These are phyloP conservation scores for Xerocomellus intermedius DNA, from an alignment of 768 basidiomycete genomes.

Conservation along the genomic window DNA sequence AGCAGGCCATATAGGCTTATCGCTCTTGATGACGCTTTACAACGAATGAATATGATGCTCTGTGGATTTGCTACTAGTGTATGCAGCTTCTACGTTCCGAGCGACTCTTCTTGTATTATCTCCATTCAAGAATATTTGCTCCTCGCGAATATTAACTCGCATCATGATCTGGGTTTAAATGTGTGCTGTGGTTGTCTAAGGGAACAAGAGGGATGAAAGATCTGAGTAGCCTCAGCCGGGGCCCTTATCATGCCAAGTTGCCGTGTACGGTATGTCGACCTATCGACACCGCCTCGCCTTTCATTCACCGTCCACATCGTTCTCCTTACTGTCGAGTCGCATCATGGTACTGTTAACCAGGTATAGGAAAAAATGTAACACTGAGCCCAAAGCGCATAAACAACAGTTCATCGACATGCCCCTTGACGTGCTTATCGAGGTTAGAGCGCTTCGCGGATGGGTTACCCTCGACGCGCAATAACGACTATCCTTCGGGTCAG, in stretches of 20 bases:
- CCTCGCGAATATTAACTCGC: neutral
- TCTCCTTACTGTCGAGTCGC: neutral
- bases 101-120: neutral
- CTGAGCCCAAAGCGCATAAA: neutral
- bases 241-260: too few relatives aligned
- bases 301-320: neutral
- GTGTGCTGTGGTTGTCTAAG: neutral
- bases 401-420: constrained; percentile 8
- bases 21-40: constrained; percentile 10
- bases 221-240: too few relatives aligned
- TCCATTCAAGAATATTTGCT: neutral
- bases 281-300: neutral
- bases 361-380: neutral
- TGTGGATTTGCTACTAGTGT: constrained; percentile 4
- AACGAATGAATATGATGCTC: constrained; percentile 14
- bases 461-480: neutral
- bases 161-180: neutral
- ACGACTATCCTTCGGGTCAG: neutral
- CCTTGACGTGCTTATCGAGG: constrained; percentile 16
- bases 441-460: neutral
- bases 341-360: constrained; percentile 6
- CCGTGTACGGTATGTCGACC: too few relatives aligned
- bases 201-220: too few relatives aligned
- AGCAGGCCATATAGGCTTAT: constrained; percentile 7
- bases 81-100: neutral